Percentiles rank a stretch among this genome's conserved stretches.
These are phyloP conservation scores for Syzygium jambos DNA, from an alignment of 345 rosid genomes.

Conservation along the genomic window DNA sequence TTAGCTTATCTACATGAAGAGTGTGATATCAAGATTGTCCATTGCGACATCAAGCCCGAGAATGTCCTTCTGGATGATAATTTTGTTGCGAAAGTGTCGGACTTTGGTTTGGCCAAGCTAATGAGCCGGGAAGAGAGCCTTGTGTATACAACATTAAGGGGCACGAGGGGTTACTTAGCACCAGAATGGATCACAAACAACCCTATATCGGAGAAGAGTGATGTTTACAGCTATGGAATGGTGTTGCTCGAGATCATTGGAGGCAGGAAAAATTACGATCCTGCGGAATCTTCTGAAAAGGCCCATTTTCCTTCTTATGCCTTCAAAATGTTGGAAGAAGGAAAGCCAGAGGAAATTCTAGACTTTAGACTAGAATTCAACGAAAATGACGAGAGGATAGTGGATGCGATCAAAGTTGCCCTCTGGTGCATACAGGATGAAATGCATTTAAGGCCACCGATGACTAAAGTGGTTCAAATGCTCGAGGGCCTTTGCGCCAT, in stretches of 20 bases:
- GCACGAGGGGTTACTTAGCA: constrained; percentile 49
- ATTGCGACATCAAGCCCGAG: constrained; percentile 36
- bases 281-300: constrained; percentile 15
- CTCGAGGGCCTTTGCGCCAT: constrained; percentile 33
- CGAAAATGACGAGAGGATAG: constrained; percentile 11
- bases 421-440: constrained; percentile 48
- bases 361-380: constrained; percentile 16
- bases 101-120: constrained; percentile 40
- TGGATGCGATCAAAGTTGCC: constrained; percentile 26
- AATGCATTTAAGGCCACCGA: constrained; percentile 34
- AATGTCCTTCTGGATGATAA: constrained; percentile 35
- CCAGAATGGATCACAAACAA: constrained; percentile 45
- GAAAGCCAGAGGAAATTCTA: constrained; percentile 18
- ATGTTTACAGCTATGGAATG: constrained; percentile 41
- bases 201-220: constrained; percentile 38
- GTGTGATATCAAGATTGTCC: constrained; percentile 33
- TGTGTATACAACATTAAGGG: constrained; percentile 32
- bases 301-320: constrained; percentile 29
- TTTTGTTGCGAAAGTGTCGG: constrained; percentile 34
- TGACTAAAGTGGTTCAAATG: constrained; percentile 48
- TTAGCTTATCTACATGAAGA: constrained; percentile 40
- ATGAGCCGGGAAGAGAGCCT: constrained; percentile 33
- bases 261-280: constrained; percentile 32
- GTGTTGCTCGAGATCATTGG: constrained; percentile 44
- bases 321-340: constrained; percentile 35